Evolutionary conservation across 2,329 filamentous ascomycete species (phyloP), one percentile per base, ranked within the genome.

Genomic region (Xylaria sp.): DNA sequence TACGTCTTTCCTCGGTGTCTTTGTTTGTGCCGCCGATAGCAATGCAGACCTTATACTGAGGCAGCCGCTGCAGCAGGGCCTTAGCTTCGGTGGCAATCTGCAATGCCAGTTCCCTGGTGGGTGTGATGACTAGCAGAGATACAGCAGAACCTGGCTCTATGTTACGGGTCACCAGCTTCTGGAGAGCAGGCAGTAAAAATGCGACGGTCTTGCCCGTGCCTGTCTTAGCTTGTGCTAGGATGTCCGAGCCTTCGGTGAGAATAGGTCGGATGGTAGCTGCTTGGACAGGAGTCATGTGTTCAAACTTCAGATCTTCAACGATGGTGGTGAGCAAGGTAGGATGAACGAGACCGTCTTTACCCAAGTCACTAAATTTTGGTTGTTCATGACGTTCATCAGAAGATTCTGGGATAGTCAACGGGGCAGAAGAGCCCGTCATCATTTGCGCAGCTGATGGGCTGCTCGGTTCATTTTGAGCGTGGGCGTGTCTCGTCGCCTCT

Each of bases 191-290:
- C 3, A 96, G 83, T 44, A 97, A 85, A 82, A 97, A 97, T 57
- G 91, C 93, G 65, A 96, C 81, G 0, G 93, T 97, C 82, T 97
- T 97, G 74, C 93, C 93, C 0, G 94, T 97, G 73, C 93, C 93
- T 0, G 93, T 97, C 83, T 92, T 94, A 61, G 93, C 93, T 80
- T 96, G 93, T 7, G 93, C 93, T 68, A 97, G 83, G 68, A 89
- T 83, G 76, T 88, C 86, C 61, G 75, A 78, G 32, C 81, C 80
- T 60, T 80, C 80, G 0, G 82, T 81, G 12, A 86, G 81, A 64
- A 87, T 81, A 61, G 83, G 80, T 68, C 81, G 77, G 13, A 88
- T 79, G 2, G 85, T 87, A 18, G 85, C 83, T 18, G 85, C 84
- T 78, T 88, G 86, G 1, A 88, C 86, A 13, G 86, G 84, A 68